phyloP scores from a whole-genome alignment of 345 rosid genomes.

The Murraya koenigii region DNA sequence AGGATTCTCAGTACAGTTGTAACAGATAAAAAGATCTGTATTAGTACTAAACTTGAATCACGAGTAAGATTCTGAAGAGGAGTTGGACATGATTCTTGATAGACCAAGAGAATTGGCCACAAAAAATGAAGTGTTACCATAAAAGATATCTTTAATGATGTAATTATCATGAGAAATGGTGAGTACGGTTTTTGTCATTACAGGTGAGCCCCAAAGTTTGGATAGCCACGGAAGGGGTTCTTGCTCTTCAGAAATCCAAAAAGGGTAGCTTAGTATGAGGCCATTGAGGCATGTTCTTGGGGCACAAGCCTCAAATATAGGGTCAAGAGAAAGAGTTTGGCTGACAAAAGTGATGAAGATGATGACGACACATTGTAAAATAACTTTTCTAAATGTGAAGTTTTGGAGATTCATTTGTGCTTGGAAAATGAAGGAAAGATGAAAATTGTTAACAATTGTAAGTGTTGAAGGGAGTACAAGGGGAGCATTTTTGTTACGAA shows the following conservation, averaged over 20 bases:
- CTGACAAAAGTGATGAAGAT: conserved; percentile 16
- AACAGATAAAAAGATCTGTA: conserved; percentile 34
- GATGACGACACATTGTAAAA: not conserved
- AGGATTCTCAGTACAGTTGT: conserved; percentile 38
- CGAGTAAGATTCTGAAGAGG: conserved; percentile 46
- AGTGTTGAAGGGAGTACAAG: too few relatives aligned
- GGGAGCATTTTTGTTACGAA: too few relatives aligned
- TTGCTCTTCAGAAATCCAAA: conserved; percentile 43
- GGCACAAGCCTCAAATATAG: conserved; percentile 43
- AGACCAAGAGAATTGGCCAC: conserved; percentile 34
- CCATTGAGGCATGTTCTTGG: conserved; percentile 44
- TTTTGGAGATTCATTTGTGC: conserved; percentile 33
- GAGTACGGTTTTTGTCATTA: conserved; percentile 31
- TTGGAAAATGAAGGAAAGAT: not conserved
- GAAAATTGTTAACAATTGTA: too few relatives aligned
- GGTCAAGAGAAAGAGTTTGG: conserved; percentile 27
- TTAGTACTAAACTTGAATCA: conserved; percentile 31
- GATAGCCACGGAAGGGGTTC: conserved; percentile 49
- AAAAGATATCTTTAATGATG: conserved; percentile 43
- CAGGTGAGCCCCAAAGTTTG: conserved; percentile 44
- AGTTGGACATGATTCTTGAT: conserved; percentile 34
- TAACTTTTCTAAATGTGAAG: conserved; percentile 14
- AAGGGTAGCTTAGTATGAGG: conserved; percentile 46
- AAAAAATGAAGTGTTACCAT: conserved; percentile 26
- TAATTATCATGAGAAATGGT: conserved; percentile 42